Evolutionary conservation across 2,329 filamentous ascomycete species (phyloP), one percentile per base, ranked within the genome.

Genomic region (Akanthomyces dipterigenus): DNA sequence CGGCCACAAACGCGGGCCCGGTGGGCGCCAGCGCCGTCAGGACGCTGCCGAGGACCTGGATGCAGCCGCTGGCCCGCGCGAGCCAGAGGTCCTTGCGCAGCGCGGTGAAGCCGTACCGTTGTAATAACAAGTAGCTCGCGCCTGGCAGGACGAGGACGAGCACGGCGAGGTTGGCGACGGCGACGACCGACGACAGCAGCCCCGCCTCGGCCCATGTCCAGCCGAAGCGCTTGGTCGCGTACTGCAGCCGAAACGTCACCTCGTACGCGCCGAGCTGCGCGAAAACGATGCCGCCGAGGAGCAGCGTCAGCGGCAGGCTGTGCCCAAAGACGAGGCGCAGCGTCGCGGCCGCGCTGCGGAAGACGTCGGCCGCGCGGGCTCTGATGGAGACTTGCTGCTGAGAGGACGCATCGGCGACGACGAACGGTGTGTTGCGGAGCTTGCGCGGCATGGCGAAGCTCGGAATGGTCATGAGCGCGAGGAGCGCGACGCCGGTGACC

Each of bases 191-290:
- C 4, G 55, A 40, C 16, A 63, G 43, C 7, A 63, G 56, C 1
- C 56, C 49, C n/a, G 61, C 56, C 43, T 60, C n/a, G 16, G 48
- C 61, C 61, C 61, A 63, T 3, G 55, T 60, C 55, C 50, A 63
- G 11, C 43, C 55, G 18, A 60, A 63, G 49, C 56, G 55, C 55
- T 60, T 60, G 3, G 49, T 55, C 16, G 56, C 55, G 45, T 63
- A 63, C 56, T 63, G 61, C 31, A 55, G 43, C 12, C 61, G 61
- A 5, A 63, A 55, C 0, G 42, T 45, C 1, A 18, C 26, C 50
- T 63, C 61, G 36, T 55, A 60, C 14, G 40, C 49, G 18, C 61
- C 61, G 43, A 63, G 50, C 5, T 43, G 45, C 24, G 55, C 60
- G 50, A 63, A 63, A 26, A 55, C 38, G 45, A 63, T 16, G 43